A percentile compares a stretch with the other conserved stretches of the same genome.
Conservation (phyloP, 371 early-diverging fungal species). For the Rhizopus arrhizus region DNA sequence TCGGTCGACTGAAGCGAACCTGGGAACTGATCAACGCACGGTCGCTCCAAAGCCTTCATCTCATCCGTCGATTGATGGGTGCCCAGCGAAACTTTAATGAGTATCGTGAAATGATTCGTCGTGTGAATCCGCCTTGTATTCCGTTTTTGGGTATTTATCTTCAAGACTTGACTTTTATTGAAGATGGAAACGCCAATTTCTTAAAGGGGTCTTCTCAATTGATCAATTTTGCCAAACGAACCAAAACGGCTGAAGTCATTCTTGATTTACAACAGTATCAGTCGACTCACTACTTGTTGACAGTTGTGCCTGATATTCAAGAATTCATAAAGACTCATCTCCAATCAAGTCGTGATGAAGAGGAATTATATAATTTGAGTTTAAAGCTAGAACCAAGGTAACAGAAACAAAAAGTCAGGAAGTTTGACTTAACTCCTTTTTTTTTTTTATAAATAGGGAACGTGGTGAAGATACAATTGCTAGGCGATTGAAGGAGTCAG, state of each 20-base stretch:
- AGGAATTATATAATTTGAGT: constrained; percentile 72
- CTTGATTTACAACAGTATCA: constrained; percentile 91
- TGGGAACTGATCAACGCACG: constrained; percentile 67
- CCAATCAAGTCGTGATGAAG: constrained; percentile 54
- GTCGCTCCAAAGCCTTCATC: constrained; percentile 49
- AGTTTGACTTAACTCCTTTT: too few species aligned
- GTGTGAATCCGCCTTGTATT: constrained; percentile 86
- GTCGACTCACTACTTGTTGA: constrained; percentile 71
- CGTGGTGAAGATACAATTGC: constrained; percentile 36
- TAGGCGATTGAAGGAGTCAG: constrained; percentile 35
- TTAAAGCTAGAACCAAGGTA: constrained; percentile 81
- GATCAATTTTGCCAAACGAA: constrained; percentile 90
- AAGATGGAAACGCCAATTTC: constrained; percentile 80
- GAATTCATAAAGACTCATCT: constrained; percentile 67
- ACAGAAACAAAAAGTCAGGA: neutral
- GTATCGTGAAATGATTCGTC: constrained; percentile 83
- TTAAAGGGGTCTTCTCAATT: constrained; percentile 57
- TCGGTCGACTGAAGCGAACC: constrained; percentile 85
- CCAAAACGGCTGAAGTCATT: constrained; percentile 87
- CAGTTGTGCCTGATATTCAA: constrained; percentile 81
- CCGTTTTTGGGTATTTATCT: constrained; percentile 89
- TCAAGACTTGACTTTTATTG: constrained; percentile 91
- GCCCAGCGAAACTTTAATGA: constrained; percentile 78
- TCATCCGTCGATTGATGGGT: constrained; percentile 69
- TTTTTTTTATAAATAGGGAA: constrained; percentile 17